Evolutionary conservation across 2,329 filamentous ascomycete genomes (phyloP), one percentile per base, ranked within the genome.

Genomic region (Colletotrichum sansevieriae): DNA sequence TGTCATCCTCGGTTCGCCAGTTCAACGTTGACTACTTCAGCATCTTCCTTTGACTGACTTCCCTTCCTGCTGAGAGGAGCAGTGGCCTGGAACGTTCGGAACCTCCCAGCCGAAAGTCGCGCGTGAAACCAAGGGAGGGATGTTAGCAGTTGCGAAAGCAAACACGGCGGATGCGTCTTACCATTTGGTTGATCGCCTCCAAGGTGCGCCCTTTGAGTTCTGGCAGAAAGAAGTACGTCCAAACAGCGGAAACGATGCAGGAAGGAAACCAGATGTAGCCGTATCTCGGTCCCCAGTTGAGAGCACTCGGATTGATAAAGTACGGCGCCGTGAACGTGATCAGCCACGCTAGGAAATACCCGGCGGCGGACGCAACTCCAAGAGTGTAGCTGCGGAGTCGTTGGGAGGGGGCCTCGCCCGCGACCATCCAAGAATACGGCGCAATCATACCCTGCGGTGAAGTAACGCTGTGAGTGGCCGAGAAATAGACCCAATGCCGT

Each of bases 231-330:
- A 47, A 59, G 15, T 46, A 47, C 11, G 56, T 43, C 56, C 56
- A 59, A 20, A 59, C 15, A 35, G 56, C 83, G 80, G 69, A 83
- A 54, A 76, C 25, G 29, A 76, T 52, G 33, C 72, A 74, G 20
- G 73, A 75, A 8, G 76, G 76, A 55, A 76, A 81, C 84, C 84
- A 87, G 68, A 87, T 85, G 63, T 83, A 87, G 2, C 84, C 81
- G 70, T 87, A 86, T 70, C 82, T 79, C 0, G 84, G 84, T 2
- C 76, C 84, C 84, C 84, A 87, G 66, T 84, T 82, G 62, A 87
- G 75, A 3, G 81, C 75, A 22, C 78, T 76, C 0, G 84, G 83
- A 70, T 87, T 52, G 49, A 52, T 52, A n/a, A 52, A 52, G 2
- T 52, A 52, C n/a, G 49, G 49, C n/a, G 49, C 49, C 10, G 49